Evolutionary conservation across 495 filamentous ascomycete species (phyloP), one percentile per base, ranked within the genome.

Genomic region (Bacidia rubella): DNA sequence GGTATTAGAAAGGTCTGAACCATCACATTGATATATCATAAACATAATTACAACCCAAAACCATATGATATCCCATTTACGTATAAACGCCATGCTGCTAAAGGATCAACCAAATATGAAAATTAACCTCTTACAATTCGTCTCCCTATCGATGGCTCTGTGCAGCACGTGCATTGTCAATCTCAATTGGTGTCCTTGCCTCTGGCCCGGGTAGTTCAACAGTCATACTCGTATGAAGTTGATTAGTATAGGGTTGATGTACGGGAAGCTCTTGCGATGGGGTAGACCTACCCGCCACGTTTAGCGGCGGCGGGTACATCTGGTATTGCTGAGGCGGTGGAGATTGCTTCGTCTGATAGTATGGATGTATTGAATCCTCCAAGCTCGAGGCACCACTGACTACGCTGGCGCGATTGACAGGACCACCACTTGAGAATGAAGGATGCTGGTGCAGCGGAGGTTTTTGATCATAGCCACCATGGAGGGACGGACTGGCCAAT

Each of bases 151-250:
- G n/a, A n/a, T n/a, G n/a, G n/a, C n/a, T n/a, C n/a, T 35, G 29
- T 3, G 4, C 32, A 35, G 12, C 17, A n/a, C 29, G 20, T 38
- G 9, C 4, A 17, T 39, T 38, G n/a, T 32, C 47, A 29, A 50
- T 50, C 25, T 50, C 47, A n/a, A 50, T 38, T n/a, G 26, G 47
- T 15, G 47, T 50, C 47, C 19, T 50, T 26, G 47, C 24, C 26
- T 50, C 47, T 26, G 12, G 25, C 2, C 47, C 29, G n/a, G 47
- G 47, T 25, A 50, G 19, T 26, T 50, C 47, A 9, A 35, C 32
- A 15, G 47, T 25, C 11, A 50, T 25, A 5, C 38, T 44, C 5
- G 41, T 44, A 17, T 22, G 15, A 7, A 44, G 41, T 9, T 44
- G 41, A 44, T 44, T 44, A 5, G 41, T n/a, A 17, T 35, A 35